Evolutionary conservation across 495 filamentous ascomycete genomes (phyloP), one percentile per base, ranked within the genome.

Genomic region (Parathielavia appendiculata): DNA sequence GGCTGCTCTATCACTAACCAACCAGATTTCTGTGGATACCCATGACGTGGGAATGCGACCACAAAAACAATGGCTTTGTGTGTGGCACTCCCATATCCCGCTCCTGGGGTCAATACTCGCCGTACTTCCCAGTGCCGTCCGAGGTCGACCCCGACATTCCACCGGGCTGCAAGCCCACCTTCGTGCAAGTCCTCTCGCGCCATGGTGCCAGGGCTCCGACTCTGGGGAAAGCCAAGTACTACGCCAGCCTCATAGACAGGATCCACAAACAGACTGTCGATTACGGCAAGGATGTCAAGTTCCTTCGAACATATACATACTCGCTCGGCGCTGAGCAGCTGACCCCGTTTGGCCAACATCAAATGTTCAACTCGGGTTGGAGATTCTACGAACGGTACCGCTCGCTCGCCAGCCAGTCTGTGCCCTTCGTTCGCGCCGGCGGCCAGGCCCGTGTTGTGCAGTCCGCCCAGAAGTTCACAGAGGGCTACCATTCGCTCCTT

Each of bases 121-220:
- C 91, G 14, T 91, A 82, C 69, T 95, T 87, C 74, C 78, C 82
- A 0, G 83, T 91, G 3, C 79, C 83, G 23, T 87, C 88, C 0
- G 68, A 81, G 8, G 77, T 90, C 43, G 74, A 81, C 5, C 58
- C 76, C 1, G 68, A 73, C 0, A 63, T 87, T 5, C 90, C 90
- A 1, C 39, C 73, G 4, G 72, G 73, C 26, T 96, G 91, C 74
- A 69, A 80, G 46, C 67, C 92, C 58, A 90, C 83, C 38, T 92
- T 93, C 67, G 90, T 80, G 11, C 88, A 92, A 62, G 70, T 91
- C 16, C 79, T 96, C 54, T 88, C 87, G 10, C 81, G 91, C 14
- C 91, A 96, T 70, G 91, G 90, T n/a, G 89, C 88, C 14, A 79
- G 91, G 57, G 85, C 86, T 66, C 91, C 91, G 11, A 93, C 90